A percentile compares a stretch with the other conserved stretches of the same genome.
Evolutionary conservation across 139 green algal genomes (phyloP).

Genomic region (Haematococcus sp.): DNA sequence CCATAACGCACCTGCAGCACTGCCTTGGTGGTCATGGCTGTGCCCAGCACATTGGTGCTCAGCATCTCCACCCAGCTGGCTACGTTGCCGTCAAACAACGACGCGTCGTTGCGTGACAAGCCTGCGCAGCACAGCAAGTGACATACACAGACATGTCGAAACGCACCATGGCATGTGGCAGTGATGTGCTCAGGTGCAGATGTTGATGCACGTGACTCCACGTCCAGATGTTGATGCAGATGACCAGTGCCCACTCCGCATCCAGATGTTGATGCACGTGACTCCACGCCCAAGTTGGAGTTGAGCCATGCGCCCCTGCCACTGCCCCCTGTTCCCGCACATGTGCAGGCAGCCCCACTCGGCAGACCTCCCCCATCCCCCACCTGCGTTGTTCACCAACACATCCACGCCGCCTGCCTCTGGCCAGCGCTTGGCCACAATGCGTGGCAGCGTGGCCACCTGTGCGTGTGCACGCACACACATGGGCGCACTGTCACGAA

Average conservation of each 20-base stretch:
- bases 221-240: no score
- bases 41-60: constrained; percentile 77
- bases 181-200: no score
- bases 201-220: no score
- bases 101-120: constrained; percentile 55
- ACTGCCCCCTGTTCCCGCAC: no score
- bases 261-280: no score
- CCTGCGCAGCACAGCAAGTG: constrained; percentile 26
- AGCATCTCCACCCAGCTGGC: constrained; percentile 70
- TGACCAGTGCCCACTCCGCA: no score
- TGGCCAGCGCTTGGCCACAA: constrained; percentile 74
- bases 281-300: no score
- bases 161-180: neutral
- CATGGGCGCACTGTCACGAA: neutral
- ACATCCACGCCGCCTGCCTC: constrained; percentile 64
- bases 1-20: constrained; percentile 53
- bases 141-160: neutral
- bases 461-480: no score
- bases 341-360: no score
- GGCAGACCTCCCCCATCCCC: neutral
- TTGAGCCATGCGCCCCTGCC: no score
- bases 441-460: constrained; percentile 62
- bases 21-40: constrained; percentile 66
- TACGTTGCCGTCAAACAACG: constrained; percentile 71
- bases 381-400: constrained; percentile 67